A percentile compares a stretch with the other conserved stretches of the same genome.
Evolutionary conservation across 495 filamentous ascomycete genomes (phyloP).

Genomic region (Daldinia caldariorum): DNA sequence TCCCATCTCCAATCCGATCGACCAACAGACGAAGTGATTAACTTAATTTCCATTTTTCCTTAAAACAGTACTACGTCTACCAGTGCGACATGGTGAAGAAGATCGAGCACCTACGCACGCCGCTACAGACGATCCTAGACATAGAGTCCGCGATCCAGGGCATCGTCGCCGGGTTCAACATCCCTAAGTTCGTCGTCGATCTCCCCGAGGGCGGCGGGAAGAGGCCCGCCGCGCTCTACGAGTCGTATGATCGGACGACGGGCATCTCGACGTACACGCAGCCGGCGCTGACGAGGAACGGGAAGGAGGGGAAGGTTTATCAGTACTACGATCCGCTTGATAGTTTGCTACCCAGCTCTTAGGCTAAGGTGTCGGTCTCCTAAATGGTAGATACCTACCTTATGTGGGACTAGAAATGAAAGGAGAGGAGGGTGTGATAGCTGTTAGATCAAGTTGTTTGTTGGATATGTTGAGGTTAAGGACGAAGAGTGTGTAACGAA

Average conservation of each 20-base stretch:
- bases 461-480: neutral
- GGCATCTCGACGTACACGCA: slow-evolving; percentile 64
- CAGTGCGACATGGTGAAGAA: slow-evolving; percentile 67
- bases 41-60: too few species aligned
- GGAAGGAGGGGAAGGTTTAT: slow-evolving; percentile 60
- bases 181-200: slow-evolving; percentile 68
- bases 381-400: neutral
- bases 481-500: too few species aligned
- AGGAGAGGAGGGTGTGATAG: neutral
- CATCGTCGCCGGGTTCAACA: slow-evolving; percentile 68
- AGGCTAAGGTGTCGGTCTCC: neutral
- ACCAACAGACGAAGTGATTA: too few species aligned
- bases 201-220: slow-evolving; percentile 70
- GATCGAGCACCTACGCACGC: slow-evolving; percentile 69
- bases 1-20: too few species aligned
- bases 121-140: slow-evolving; percentile 64
- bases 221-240: slow-evolving; percentile 60
- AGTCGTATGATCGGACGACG: slow-evolving; percentile 60
- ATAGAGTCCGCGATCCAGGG: slow-evolving; percentile 64
- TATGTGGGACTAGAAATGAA: neutral
- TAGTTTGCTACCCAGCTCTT: neutral
- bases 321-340: slow-evolving; percentile 65
- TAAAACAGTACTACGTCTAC: slow-evolving; percentile 66
- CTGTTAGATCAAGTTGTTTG: neutral
- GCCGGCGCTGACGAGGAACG: slow-evolving; percentile 59